These are phyloP conservation scores for Backusella luteola DNA, from an alignment of 192 early-diverging fungal genomes.

Conservation along the genomic window DNA sequence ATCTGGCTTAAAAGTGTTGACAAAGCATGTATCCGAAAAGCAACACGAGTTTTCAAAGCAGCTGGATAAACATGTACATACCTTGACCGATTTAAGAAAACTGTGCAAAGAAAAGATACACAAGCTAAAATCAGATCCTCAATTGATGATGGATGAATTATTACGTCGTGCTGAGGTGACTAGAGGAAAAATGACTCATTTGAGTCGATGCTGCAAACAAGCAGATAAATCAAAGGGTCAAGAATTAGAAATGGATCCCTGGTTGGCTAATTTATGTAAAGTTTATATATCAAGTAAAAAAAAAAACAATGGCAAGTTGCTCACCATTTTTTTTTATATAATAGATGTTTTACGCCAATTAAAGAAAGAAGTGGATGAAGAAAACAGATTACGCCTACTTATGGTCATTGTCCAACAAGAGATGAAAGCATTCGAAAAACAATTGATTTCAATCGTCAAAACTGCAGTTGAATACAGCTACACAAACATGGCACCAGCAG, in stretches of 20 bases:
- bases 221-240: slow-evolving; percentile 12
- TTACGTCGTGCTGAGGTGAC: slow-evolving; percentile 43
- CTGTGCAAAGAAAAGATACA: slow-evolving; percentile 45
- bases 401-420: slow-evolving; percentile 32
- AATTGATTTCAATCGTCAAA: slow-evolving; percentile 18
- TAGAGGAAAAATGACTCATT: slow-evolving; percentile 32
- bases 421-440: slow-evolving; percentile 24
- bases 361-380: slow-evolving; percentile 36
- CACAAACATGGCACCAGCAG: not conserved
- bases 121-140: slow-evolving; percentile 33
- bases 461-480: slow-evolving; percentile 21
- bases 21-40: not conserved
- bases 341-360: slow-evolving; percentile 35
- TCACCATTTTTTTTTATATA: not conserved
- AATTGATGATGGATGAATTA: slow-evolving; percentile 35
- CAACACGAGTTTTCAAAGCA: slow-evolving; percentile 9
- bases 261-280: slow-evolving; percentile 38
- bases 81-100: slow-evolving; percentile 36
- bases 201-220: slow-evolving; percentile 34
- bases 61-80: slow-evolving; percentile 29
- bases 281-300: not conserved
- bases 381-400: slow-evolving; percentile 32
- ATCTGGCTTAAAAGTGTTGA: not conserved
- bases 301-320: not conserved
- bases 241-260: slow-evolving; percentile 29